Base-by-base conservation (phyloP, 148 eudicot species). In the Cornus controversa region DNA sequence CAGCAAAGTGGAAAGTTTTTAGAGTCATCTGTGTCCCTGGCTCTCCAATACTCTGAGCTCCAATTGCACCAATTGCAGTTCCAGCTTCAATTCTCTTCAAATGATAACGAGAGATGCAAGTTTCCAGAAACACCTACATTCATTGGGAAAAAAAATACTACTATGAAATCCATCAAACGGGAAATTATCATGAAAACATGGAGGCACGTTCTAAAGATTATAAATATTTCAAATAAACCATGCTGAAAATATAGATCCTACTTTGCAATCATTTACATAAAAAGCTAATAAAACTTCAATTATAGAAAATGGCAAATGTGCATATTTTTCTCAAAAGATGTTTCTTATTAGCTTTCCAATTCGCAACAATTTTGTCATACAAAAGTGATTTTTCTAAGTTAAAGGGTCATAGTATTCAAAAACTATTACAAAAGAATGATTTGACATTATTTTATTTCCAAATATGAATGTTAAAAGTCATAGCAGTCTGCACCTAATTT, bases 1-100 rank as follows among this genome's bases (percentile, higher is more conserved):
- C 99, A 76, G 99, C 99, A 90, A 96, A 96, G 82, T 96, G 99
- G 73, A 96, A 96, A 58, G 99, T 96, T 82, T 96, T 96, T 69
- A 96, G 78, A 11, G 99, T 96, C 99, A 96, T 96, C 82, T 96
- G 99, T 27, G 99, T 96, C 73, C 98, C 99, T 34, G 99, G 99
- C 80, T 96, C 99, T 77, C 98, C 97, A 50, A 96, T 96, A 90
- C 99, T 96, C 81, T 96, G 99, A 74, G 99, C 99, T 74, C 98
- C 97, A 76, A 96, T 96, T 60, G 99, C 99, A 81, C 98, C 99
- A 42, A 96, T 90, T 54, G 94, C 94, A 72, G 97, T 93, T 80
- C 99, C 99, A 73, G 90, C 81, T 90, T 96, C 99, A 71, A 96
- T 81, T 81, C 83, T 87, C 83, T 96, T 96, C 62, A 73, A 82